These are phyloP conservation scores for Aegilops speltoides DNA, from an alignment of 176 grass and related monocot genomes.

Conservation along the genomic window DNA sequence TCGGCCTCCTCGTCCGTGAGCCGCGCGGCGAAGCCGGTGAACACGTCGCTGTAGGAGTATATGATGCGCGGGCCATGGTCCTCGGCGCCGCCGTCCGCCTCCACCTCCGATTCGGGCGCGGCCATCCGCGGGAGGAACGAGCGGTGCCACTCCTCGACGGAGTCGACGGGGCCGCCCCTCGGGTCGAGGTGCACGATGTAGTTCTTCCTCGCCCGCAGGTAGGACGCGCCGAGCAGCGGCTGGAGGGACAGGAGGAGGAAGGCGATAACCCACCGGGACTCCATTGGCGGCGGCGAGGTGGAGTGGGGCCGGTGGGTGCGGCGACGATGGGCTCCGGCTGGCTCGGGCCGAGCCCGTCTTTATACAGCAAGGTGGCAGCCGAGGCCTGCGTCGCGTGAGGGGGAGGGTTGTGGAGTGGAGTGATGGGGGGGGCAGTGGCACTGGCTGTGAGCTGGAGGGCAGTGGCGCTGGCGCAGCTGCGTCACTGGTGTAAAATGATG, in stretches of 20 bases:
- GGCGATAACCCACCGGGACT: background rate
- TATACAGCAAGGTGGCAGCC: background rate
- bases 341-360: background rate
- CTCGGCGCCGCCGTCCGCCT: background rate
- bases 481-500: constrained; percentile 38
- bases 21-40: constrained; percentile 83
- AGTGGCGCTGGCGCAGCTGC: constrained; percentile 11
- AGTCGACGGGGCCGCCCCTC: background rate
- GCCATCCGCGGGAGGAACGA: constrained; percentile 58
- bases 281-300: background rate
- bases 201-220: constrained; percentile 62
- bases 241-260: background rate
- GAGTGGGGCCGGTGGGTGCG: background rate
- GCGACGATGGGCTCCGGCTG: background rate
- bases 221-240: constrained; percentile 9
- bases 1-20: constrained; percentile 64
- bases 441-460: constrained; percentile 65
- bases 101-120: background rate
- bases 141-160: constrained; percentile 57
- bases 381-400: background rate
- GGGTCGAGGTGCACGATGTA: constrained; percentile 74
- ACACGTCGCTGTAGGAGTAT: constrained; percentile 71
- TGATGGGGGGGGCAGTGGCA: constrained; percentile 21
- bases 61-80: constrained; percentile 47
- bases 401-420: constrained; percentile 6